Evolutionary conservation across 1,284 basidiomycete species (phyloP).

Genomic region (Heterobasidion irregulare): DNA sequence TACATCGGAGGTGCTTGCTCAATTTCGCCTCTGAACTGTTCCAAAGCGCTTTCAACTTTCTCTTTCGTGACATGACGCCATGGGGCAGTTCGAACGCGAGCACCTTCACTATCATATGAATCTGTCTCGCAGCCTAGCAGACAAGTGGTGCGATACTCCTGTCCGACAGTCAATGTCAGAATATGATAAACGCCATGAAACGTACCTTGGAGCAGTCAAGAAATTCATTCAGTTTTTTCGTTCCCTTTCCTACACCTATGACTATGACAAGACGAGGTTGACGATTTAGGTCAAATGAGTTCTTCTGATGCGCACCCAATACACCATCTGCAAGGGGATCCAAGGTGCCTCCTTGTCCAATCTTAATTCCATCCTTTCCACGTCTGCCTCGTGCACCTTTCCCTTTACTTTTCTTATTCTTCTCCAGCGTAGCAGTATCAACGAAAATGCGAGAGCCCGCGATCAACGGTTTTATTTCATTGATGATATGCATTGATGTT

Average conservation of each 20-base stretch:
- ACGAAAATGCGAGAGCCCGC: conserved; percentile 78
- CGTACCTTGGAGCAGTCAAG: conserved; percentile 86
- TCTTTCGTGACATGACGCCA: conserved; percentile 84
- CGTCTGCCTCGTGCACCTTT: conserved; percentile 23
- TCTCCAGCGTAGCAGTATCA: conserved; percentile 43
- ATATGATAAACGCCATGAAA: not conserved
- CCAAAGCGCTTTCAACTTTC: conserved; percentile 62
- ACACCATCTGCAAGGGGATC: conserved; percentile 97
- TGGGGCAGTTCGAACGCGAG: conserved; percentile 65
- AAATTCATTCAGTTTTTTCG: conserved; percentile 83
- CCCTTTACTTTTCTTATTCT: conserved; percentile 26
- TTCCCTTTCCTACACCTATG: conserved; percentile 85
- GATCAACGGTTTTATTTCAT: conserved; percentile 79
- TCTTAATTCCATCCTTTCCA: conserved; percentile 52
- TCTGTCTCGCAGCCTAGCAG: conserved; percentile 93
- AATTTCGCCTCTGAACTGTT: conserved; percentile 83
- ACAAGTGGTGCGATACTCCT: conserved; percentile 92
- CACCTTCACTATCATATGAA: conserved; percentile 87
- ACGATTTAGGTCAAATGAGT: not conserved
- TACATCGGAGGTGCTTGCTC: conserved; percentile 89
- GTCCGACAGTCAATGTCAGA: conserved; percentile 3
- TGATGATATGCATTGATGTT: conserved; percentile 87
- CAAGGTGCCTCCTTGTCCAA: conserved; percentile 91
- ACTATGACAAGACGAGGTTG: conserved; percentile 37
- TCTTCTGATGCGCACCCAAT: conserved; percentile 40